phyloP scores from a whole-genome alignment of 129 eudicot species.

The Erigeron canadensis region DNA sequence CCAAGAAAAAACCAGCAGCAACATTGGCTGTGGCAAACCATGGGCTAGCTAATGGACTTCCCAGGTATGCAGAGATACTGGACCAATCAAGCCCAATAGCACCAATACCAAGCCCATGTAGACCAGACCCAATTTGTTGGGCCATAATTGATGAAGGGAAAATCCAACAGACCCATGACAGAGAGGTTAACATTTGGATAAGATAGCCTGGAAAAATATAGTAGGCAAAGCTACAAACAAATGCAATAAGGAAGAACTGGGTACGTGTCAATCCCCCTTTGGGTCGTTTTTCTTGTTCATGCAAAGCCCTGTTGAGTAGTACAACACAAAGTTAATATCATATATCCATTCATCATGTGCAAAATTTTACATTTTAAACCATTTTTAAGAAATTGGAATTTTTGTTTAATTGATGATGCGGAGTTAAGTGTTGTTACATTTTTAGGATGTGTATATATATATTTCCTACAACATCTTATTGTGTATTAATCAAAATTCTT shows the following conservation, averaged over 20 bases:
- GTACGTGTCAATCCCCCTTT: slow-evolving; percentile 75
- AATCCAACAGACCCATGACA: slow-evolving; percentile 96
- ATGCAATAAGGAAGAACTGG: slow-evolving; percentile 78
- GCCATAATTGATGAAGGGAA: slow-evolving; percentile 80
- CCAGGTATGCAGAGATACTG: slow-evolving; percentile 78
- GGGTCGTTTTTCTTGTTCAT: slow-evolving; percentile 78
- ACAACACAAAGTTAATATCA: not conserved
- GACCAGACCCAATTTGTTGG: slow-evolving; percentile 92
- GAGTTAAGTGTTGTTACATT: too few species aligned
- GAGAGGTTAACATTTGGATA: slow-evolving; percentile 84
- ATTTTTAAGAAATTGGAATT: too few species aligned
- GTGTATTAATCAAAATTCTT: too few species aligned
- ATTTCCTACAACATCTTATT: too few species aligned
- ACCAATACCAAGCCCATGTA: slow-evolving; percentile 75
- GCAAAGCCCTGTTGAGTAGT: slow-evolving; percentile 65
- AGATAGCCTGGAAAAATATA: slow-evolving; percentile 89
- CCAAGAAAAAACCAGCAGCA: slow-evolving; percentile 78
- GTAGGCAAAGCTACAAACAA: slow-evolving; percentile 87
- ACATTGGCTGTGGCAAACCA: slow-evolving; percentile 99
- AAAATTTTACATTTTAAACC: too few species aligned
- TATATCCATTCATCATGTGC: not conserved
- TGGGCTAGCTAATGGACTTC: slow-evolving; percentile 95
- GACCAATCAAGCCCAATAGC: slow-evolving; percentile 93
- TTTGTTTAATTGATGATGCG: too few species aligned
- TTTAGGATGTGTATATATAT: too few species aligned